phyloP scores from a whole-genome alignment of 148 eudicot species.

The Heliamphora exappendiculata region DNA sequence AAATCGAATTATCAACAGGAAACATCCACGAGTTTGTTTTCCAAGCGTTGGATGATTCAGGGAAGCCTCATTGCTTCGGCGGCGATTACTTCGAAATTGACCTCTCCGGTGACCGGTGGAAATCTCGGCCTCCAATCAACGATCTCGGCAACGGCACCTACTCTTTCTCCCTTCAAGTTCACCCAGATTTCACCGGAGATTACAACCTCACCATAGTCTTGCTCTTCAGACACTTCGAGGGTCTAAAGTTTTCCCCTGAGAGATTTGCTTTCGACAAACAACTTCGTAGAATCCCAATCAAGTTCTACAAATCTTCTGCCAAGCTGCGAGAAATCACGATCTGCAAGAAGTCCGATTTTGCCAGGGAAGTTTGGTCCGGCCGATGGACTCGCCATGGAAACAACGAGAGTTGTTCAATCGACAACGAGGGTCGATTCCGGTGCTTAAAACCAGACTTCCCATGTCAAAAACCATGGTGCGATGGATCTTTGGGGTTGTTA shows the following conservation, averaged over 20 bases:
- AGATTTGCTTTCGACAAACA: conserved; percentile 56
- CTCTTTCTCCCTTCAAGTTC: conserved; percentile 65
- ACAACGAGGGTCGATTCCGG: conserved; percentile 67
- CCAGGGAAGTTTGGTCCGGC: conserved; percentile 68
- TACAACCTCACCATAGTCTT: conserved; percentile 63
- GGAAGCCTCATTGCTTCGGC: conserved; percentile 55
- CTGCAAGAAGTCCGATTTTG: conserved; percentile 54
- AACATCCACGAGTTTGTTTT: conserved; percentile 58
- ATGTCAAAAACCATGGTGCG: conserved; percentile 76
- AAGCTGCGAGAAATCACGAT: conserved; percentile 30
- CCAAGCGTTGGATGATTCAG: conserved; percentile 70
- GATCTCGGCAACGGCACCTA: conserved; percentile 81
- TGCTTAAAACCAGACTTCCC: conserved; percentile 50
- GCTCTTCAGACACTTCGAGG: conserved; percentile 69
- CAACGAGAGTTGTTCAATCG: conserved; percentile 54
- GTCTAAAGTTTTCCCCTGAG: conserved; percentile 54
- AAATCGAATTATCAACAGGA: conserved; percentile 45
- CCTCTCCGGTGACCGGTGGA: conserved; percentile 69
- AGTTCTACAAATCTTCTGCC: conserved; percentile 28
- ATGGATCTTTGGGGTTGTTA: conserved; percentile 58
- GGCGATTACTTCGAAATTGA: conserved; percentile 89
- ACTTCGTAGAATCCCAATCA: conserved; percentile 43
- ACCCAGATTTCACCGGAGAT: conserved; percentile 73
- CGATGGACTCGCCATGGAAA: conserved; percentile 88
- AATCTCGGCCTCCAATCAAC: conserved; percentile 64